Evolutionary conservation across 164 flowering plant genomes (phyloP), one percentile per base, ranked within the genome.

Genomic region (Stephania cephalantha): DNA sequence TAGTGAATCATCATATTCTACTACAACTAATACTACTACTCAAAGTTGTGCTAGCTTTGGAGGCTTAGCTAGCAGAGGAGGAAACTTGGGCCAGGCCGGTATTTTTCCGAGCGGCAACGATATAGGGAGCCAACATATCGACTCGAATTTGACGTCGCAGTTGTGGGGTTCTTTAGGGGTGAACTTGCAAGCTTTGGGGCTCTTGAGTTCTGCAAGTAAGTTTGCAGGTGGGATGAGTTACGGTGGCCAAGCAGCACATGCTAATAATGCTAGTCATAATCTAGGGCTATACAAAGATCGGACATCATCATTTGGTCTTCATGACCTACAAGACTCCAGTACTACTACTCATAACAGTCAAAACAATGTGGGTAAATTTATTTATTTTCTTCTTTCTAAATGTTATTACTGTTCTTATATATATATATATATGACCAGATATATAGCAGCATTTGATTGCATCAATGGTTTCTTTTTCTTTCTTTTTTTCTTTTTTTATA

Each of bases 171-270:
- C 88, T 25, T 73, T 83, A 67, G 87, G 81, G 70, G 85, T 87
- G 87, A 86, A 88, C 71, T 78, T 86, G 74, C 82, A 83, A 78
- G 84, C 91, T 61, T 78, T 89, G 83, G 95, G 89, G 85, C 87
- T 87, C 55, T 75, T 87, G 50, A 76, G 78, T 31, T 79, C 88
- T 25, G 46, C 87, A 45, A 87, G 4, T 35, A 35, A 88, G 67
- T 79, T 81, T 75, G n/a, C n/a, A n/a, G 78, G 77, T 71, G 83
- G 83, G 10, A 35, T 35, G 42, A 75, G 78, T 72, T 72, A 78
- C 53, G 12, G 5, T 5, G 73, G 73, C 68, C 84, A 82, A 48
- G 70, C 74, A 69, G 74, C 82, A 75, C 71, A 75, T 50, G 72
- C 72, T 35, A 35, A 35, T 35, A 35, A 4, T 45, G 17, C 2